phyloP scores from a whole-genome alignment of 2,329 filamentous ascomycete genomes.

The Bipolaris sorokiniana region DNA sequence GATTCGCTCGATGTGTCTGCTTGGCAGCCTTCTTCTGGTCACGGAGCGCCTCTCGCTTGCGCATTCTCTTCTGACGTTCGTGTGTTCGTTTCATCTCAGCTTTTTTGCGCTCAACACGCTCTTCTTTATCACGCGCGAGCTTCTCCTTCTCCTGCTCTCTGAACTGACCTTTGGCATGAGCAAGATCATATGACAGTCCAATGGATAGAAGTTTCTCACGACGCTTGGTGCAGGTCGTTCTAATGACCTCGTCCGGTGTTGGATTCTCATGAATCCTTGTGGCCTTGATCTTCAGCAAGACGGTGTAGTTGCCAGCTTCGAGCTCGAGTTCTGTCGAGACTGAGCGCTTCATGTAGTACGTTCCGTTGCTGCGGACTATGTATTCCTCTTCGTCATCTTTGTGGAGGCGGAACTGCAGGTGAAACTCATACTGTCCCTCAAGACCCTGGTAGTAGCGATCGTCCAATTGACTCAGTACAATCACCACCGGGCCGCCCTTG shows the following conservation, averaged over 20 bases:
- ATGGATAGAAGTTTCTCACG: slow-evolving; percentile 77
- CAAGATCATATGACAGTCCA: slow-evolving; percentile 73
- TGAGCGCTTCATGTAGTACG: slow-evolving; percentile 70
- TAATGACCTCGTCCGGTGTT: slow-evolving; percentile 71
- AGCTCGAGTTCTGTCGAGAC: slow-evolving; percentile 79
- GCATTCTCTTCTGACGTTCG: slow-evolving; percentile 43
- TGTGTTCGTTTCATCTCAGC: slow-evolving; percentile 47
- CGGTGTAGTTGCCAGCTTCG: slow-evolving; percentile 74
- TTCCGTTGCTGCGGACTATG: slow-evolving; percentile 62
- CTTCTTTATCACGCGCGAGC: slow-evolving; percentile 48
- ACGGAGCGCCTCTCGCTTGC: slow-evolving; percentile 47
- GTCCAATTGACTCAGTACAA: slow-evolving; percentile 66
- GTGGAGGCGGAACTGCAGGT: slow-evolving; percentile 65
- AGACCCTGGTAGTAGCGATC: slow-evolving; percentile 66
- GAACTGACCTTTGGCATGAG: slow-evolving; percentile 69
- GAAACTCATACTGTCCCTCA: slow-evolving; percentile 63
- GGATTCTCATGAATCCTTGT: slow-evolving; percentile 59
- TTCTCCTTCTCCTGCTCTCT: slow-evolving; percentile 58
- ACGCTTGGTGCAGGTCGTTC: slow-evolving; percentile 64
- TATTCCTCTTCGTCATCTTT: slow-evolving; percentile 66
- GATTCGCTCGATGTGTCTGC: slow-evolving; percentile 32
- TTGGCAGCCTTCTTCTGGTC: slow-evolving; percentile 49
- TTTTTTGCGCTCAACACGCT: slow-evolving; percentile 47
- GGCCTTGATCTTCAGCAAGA: slow-evolving; percentile 77
- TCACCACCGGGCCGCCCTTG: slow-evolving; percentile 60